Evolutionary conservation across 1,284 basidiomycete genomes (phyloP).

Genomic region (Chalciporus sp.): DNA sequence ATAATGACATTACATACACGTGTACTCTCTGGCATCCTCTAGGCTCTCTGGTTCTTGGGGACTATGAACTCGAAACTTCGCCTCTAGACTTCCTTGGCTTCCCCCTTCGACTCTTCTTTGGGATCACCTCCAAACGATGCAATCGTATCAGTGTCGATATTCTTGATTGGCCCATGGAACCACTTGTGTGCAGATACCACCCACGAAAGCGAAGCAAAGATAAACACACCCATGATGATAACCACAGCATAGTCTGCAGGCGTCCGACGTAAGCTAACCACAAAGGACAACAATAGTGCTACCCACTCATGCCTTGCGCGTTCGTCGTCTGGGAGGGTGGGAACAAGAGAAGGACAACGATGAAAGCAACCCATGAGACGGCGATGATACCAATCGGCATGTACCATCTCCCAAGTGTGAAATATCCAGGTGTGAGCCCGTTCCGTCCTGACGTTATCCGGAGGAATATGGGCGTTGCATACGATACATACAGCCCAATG

Average conservation of each 20-base stretch:
- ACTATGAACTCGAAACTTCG: too few relatives aligned
- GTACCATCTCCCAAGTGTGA: conserved; percentile 62
- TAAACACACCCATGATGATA: conserved; percentile 63
- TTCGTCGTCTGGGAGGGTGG: conserved; percentile 48
- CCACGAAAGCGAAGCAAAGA: conserved; percentile 67
- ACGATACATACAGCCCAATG: conserved; percentile 67
- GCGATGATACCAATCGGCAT: conserved; percentile 61
- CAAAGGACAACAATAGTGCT: neutral
- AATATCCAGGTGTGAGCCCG: conserved; percentile 58
- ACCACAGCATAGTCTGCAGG: conserved; percentile 66
- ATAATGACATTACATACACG: too few relatives aligned
- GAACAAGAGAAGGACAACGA: conserved; percentile 62
- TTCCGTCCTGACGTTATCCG: conserved; percentile 67
- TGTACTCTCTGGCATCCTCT: too few relatives aligned
- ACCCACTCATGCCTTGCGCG: conserved; percentile 58
- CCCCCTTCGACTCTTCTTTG: neutral
- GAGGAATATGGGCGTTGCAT: conserved; percentile 68
- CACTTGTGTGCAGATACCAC: conserved; percentile 65
- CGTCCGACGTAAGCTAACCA: conserved; percentile 1
- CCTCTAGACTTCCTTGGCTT: conserved; percentile 18
- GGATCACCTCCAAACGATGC: too few relatives aligned
- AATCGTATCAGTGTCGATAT: conserved; percentile 39
- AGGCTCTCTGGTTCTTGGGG: too few relatives aligned
- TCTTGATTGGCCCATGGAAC: conserved; percentile 70
- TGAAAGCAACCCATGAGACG: conserved; percentile 67